Percentiles rank a stretch among this genome's conserved stretches.
These are phyloP conservation scores for Fagus crenata DNA, from an alignment of 306 rosid genomes.

Conservation along the genomic window DNA sequence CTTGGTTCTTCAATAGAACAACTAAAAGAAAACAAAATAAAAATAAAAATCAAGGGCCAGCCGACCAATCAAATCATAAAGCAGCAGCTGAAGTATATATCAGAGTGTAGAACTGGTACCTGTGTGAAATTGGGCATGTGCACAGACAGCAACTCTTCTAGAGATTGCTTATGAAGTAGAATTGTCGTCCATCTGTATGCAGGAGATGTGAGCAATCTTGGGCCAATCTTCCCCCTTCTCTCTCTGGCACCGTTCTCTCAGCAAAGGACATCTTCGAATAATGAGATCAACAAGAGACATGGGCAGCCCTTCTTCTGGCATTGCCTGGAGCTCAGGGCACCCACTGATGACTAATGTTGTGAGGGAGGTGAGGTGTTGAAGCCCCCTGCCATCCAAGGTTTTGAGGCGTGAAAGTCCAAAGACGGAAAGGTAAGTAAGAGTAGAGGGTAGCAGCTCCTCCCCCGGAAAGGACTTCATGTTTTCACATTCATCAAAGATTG, in stretches of 20 bases:
- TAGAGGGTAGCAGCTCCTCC: slow-evolving; percentile 20
- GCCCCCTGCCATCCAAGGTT: slow-evolving; percentile 6
- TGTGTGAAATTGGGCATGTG: background rate
- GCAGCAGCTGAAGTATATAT: background rate
- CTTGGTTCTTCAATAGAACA: too few relatives aligned
- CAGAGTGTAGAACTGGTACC: background rate
- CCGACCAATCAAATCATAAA: background rate
- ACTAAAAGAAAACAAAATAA: background rate
- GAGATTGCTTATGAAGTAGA: background rate
- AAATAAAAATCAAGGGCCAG: background rate
- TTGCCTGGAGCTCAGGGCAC: background rate
- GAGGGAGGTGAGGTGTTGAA: slow-evolving; percentile 8
- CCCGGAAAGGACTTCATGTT: slow-evolving; percentile 21
- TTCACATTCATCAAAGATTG: background rate
- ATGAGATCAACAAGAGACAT: background rate
- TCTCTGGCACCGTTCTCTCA: background rate
- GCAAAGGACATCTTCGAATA: slow-evolving; percentile 5
- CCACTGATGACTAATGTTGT: background rate
- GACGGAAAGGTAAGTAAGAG: background rate
- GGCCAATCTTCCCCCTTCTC: slow-evolving; percentile 14
- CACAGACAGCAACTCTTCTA: background rate
- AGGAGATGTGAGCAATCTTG: slow-evolving; percentile 7
- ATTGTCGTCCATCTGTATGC: background rate
- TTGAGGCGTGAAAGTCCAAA: background rate
- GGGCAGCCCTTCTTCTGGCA: slow-evolving; percentile 8